Conservation (phyloP, 257 asterid species). For the Solanum clarkiae region DNA sequence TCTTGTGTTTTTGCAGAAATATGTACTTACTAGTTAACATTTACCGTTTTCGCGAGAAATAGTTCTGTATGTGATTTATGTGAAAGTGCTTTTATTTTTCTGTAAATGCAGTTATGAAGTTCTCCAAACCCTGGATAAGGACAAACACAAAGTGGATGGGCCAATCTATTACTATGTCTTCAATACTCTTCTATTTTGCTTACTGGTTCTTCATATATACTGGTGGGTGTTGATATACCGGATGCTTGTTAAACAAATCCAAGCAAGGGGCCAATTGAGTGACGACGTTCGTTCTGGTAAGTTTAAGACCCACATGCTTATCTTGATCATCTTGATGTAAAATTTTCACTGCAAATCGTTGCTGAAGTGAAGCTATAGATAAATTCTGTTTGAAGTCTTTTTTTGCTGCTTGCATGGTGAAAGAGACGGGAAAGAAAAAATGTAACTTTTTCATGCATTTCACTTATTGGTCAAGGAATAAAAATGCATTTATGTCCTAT, state of each 20-base stretch:
- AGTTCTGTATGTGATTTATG: background rate
- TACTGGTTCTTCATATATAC: slow-evolving; percentile 81
- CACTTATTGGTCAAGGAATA: background rate
- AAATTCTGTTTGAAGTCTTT: background rate
- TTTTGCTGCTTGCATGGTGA: background rate
- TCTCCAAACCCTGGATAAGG: slow-evolving; percentile 36
- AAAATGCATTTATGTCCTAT: background rate
- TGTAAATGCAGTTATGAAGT: slow-evolving; percentile 49
- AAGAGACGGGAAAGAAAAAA: background rate
- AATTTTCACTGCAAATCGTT: background rate
- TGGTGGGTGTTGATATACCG: slow-evolving; percentile 86
- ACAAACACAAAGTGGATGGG: slow-evolving; percentile 43
- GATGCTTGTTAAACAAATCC: slow-evolving; percentile 77
- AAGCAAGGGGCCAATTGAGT: slow-evolving; percentile 71
- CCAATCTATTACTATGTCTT: slow-evolving; percentile 75
- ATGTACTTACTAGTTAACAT: background rate
- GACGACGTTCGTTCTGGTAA: slow-evolving; percentile 95
- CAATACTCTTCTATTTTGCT: slow-evolving; percentile 70
- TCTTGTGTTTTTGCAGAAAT: background rate
- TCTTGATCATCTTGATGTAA: background rate
- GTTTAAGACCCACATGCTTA: slow-evolving; percentile 6
- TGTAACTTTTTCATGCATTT: background rate
- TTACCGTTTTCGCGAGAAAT: background rate
- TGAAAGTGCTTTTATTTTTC: background rate
- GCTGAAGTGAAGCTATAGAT: background rate